These are phyloP conservation scores for Hymenoscyphus fraxineus DNA, from an alignment of 2,329 filamentous ascomycete genomes.

Conservation along the genomic window DNA sequence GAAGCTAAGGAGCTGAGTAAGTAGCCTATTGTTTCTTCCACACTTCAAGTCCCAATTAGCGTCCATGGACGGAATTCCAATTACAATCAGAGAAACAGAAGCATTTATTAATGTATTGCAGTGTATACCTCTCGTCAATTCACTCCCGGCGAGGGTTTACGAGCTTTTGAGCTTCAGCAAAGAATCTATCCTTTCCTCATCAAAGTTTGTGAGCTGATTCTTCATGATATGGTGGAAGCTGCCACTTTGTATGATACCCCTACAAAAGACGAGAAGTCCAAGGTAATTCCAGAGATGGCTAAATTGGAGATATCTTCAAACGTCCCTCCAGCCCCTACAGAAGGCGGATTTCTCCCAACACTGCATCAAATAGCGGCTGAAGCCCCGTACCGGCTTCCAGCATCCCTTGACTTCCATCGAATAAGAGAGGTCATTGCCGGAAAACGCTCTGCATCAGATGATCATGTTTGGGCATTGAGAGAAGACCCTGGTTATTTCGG, in stretches of 20 bases:
- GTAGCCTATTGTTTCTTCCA: background rate
- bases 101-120: background rate
- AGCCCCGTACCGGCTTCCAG: constrained; percentile 49
- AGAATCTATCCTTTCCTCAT: constrained; percentile 37
- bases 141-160: constrained; percentile 32
- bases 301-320: background rate
- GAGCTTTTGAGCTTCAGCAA: constrained; percentile 19
- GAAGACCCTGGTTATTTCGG: constrained; percentile 58
- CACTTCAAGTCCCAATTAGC: too few species aligned
- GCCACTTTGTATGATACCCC: background rate
- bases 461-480: constrained; percentile 52
- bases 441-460: constrained; percentile 42
- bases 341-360: constrained; percentile 28
- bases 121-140: constrained; percentile 22
- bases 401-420: constrained; percentile 42
- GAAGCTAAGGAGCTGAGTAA: constrained; percentile 25
- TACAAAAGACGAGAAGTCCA: background rate
- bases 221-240: constrained; percentile 3
- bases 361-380: constrained; percentile 43
- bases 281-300: constrained; percentile 17
- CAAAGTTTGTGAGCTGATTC: background rate
- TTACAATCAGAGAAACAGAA: background rate
- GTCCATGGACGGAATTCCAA: too few species aligned
- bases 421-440: constrained; percentile 44
- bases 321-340: background rate